phyloP scores from a whole-genome alignment of 2,329 filamentous ascomycete genomes.

The Ceratocystis colombiana region DNA sequence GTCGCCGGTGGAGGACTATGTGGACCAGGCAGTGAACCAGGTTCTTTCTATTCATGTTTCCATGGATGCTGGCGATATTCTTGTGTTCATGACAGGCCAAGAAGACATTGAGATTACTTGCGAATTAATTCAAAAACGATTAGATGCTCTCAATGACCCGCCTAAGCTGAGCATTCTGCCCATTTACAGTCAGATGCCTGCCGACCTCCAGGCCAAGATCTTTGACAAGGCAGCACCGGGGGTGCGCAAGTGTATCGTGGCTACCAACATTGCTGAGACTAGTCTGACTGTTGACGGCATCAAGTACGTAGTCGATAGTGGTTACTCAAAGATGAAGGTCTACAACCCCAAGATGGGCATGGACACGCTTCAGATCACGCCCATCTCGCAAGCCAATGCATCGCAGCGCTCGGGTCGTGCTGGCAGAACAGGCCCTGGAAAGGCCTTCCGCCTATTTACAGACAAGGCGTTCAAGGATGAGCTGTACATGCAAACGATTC shows the following conservation, averaged over 20 bases:
- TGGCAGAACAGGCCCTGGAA: conserved; percentile 87
- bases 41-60: conserved; percentile 93
- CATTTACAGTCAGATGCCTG: conserved; percentile 99
- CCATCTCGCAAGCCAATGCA: conserved; percentile 92
- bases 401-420: conserved; percentile 89
- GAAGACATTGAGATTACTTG: conserved; percentile 98
- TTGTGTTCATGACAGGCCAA: conserved; percentile 98
- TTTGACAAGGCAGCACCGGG: conserved; percentile 86
- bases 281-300: conserved; percentile 97
- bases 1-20: conserved; percentile 93
- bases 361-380: conserved; percentile 96
- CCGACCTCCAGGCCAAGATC: conserved; percentile 93
- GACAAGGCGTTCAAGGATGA: conserved; percentile 94
- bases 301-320: conserved; percentile 96
- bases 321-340: conserved; percentile 95
- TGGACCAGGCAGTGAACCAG: conserved; percentile 93
- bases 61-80: conserved; percentile 82
- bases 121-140: conserved; percentile 76
- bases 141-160: conserved; percentile 84
- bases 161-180: conserved; percentile 90
- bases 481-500: conserved; percentile 91
- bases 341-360: conserved; percentile 99
- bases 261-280: conserved; percentile 96
- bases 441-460: conserved; percentile 87
- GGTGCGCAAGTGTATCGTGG: conserved; percentile 93